Base-by-base conservation (phyloP, 1,139 yeast species). In the Saccharomyces pastorianus region DNA sequence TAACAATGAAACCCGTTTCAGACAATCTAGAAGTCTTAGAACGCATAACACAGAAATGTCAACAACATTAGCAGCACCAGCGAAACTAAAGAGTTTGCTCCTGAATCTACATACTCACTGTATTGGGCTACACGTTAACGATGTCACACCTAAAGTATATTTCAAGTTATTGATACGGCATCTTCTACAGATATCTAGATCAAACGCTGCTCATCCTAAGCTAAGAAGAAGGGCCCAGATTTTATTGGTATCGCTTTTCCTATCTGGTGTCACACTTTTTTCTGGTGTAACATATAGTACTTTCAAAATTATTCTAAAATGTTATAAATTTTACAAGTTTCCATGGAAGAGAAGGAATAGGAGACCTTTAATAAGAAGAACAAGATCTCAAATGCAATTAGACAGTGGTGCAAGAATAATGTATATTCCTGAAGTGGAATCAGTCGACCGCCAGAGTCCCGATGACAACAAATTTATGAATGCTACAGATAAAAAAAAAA, bases 331-430 rank as follows among this genome's bases (percentile, higher is more conserved):
- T 41, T 47, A 47, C 51, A 34, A 46, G 44, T 51, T 47, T 29
- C 31, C 49, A 38, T 48, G 54, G 50, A 27, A 49, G 47, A 44
- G 41, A 20, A 38, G 51, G 25, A 53, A 53, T 23, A 48, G 53
- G 25, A 52, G 55, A 48, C 54, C 59, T 6, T 23, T 51, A 3
- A 53, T 64, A 51, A 57, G 63, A 47, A 56, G 68, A 46, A 61
- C 67, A 13, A 59, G 69, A 47, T 67, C 70, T 4, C 70, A 65
- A 54, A 56, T 60, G 51, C 58, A 58, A 48, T 56, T 81, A 59
- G 77, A 76, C 56, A 80, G 81, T 60, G 86, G 86, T 1, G 75
- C 83, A 4, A 71, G 87, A 59, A 84, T 81, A 58, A 75, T 82
- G 58, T 77, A 76, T 57, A 76, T 82, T 20, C 82, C 83, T 7